These are phyloP conservation scores for Geosmithia flava DNA, from an alignment of 2,329 filamentous ascomycete genomes.

Conservation along the genomic window DNA sequence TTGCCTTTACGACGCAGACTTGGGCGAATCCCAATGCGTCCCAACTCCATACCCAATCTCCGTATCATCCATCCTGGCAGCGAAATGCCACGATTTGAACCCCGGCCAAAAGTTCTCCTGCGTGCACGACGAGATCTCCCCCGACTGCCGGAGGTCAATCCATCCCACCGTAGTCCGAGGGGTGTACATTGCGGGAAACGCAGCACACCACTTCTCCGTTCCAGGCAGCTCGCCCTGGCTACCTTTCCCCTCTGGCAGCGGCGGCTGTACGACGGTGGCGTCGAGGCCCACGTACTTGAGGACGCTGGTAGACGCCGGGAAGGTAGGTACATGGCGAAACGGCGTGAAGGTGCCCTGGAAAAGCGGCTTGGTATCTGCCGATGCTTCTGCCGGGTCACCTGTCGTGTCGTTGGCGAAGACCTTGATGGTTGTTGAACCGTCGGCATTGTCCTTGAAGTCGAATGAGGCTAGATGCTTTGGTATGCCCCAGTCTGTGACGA, in stretches of 20 bases:
- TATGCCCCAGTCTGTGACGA: slow-evolving; percentile 35
- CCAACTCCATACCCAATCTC: slow-evolving; percentile 1
- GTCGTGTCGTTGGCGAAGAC: slow-evolving; percentile 24
- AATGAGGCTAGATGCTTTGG: slow-evolving; percentile 43
- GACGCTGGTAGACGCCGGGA: slow-evolving; percentile 1
- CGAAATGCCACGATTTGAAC: slow-evolving; percentile 29
- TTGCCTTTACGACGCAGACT: background rate
- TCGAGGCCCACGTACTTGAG: slow-evolving; percentile 9
- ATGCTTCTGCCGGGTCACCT: slow-evolving; percentile 11
- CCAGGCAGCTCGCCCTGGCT: slow-evolving; percentile 28
- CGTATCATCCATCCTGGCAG: slow-evolving; percentile 23
- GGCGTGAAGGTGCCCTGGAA: slow-evolving; percentile 26
- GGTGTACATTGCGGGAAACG: slow-evolving; percentile 17
- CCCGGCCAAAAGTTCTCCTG: slow-evolving; percentile 34
- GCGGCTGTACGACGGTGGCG: slow-evolving; percentile 32
- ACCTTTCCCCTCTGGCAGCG: slow-evolving; percentile 26
- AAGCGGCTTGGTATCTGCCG: slow-evolving; percentile 16
- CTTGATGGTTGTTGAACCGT: slow-evolving; percentile 17
- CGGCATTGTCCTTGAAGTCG: slow-evolving; percentile 19
- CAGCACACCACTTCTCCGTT: slow-evolving; percentile 31
- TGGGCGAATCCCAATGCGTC: slow-evolving; percentile 2
- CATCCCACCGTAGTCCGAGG: slow-evolving; percentile 25
- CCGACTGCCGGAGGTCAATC: slow-evolving; percentile 30
- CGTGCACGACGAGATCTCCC: slow-evolving; percentile 6
- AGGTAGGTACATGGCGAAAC: background rate